Evolutionary conservation across 2,329 filamentous ascomycete genomes (phyloP).

Genomic region (Microsporum audouinii): DNA sequence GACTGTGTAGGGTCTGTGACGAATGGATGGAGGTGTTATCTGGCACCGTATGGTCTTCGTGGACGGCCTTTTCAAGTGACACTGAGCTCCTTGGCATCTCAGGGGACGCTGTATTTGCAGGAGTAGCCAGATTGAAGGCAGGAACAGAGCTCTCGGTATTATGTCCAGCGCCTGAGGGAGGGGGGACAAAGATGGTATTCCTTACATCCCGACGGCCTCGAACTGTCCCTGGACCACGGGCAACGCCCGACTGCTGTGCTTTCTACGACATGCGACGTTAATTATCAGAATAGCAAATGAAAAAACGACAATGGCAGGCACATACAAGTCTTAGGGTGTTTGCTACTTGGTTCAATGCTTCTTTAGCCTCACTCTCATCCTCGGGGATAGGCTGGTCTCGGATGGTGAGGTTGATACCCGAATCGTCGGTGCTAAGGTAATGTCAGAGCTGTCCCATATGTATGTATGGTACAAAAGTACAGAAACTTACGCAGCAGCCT

Average conservation of each 20-base stretch:
- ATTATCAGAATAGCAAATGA: constrained; percentile 1
- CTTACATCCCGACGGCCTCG: constrained; percentile 82
- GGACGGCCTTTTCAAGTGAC: constrained; percentile 41
- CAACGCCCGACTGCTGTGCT: constrained; percentile 43
- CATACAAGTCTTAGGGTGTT: constrained; percentile 37
- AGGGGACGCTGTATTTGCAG: constrained; percentile 23
- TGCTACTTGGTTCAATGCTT: constrained; percentile 39
- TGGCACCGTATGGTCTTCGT: constrained; percentile 58
- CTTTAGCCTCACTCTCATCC: constrained; percentile 39
- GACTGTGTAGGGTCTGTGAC: constrained; percentile 62
- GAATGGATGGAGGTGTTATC: constrained; percentile 90
- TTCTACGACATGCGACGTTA: constrained; percentile 23
- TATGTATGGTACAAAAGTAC: constrained; percentile 3
- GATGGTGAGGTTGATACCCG: constrained; percentile 37
- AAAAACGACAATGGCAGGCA: constrained; percentile 6
- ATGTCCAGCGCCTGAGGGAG: constrained; percentile 27
- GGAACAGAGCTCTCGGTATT: neutral
- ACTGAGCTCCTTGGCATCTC: constrained; percentile 26
- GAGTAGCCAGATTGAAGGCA: constrained; percentile 17
- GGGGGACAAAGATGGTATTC: constrained; percentile 71
- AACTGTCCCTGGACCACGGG: constrained; percentile 61
- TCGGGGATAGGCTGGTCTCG: constrained; percentile 40
- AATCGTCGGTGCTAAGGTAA: constrained; percentile 25
- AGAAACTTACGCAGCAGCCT: constrained; percentile 27
- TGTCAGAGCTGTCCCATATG: neutral